phyloP scores from a whole-genome alignment of 176 grass and related monocot genomes.

The Elaeis guineensis region DNA sequence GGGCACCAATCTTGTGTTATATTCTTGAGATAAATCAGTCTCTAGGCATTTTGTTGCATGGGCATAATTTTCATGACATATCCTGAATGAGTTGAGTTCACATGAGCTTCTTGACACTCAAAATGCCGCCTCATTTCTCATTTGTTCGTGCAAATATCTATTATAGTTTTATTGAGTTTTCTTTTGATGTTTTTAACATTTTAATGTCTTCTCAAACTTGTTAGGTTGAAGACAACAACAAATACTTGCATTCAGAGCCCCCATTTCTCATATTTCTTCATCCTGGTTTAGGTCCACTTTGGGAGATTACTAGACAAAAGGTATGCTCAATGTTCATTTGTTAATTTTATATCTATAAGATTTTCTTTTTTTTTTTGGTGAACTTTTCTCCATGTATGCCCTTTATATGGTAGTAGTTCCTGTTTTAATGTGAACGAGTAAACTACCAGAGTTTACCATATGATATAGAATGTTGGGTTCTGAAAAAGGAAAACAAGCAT shows the following conservation, averaged over 20 bases:
- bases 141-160: neutral
- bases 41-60: too few species aligned
- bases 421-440: too few species aligned
- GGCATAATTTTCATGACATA: too few species aligned
- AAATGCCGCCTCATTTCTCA: neutral
- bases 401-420: too few species aligned
- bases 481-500: too few species aligned
- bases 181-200: conserved; percentile 8
- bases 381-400: neutral
- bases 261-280: conserved; percentile 98
- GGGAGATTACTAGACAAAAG: conserved; percentile 85
- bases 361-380: neutral
- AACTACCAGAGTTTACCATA: too few species aligned
- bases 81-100: too few species aligned
- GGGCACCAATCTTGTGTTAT: too few species aligned
- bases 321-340: conserved; percentile 18
- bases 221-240: conserved; percentile 73
- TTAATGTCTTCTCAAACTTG: conserved; percentile 20
- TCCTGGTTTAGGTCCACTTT: conserved; percentile 94
- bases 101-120: too few species aligned
- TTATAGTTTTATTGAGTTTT: conserved; percentile 3
- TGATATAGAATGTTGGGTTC: too few species aligned
- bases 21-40: too few species aligned
- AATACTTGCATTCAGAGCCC: conserved; percentile 54
- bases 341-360: neutral